Evolutionary conservation across 2,329 filamentous ascomycete species (phyloP).

Genomic region (Cladorrhinum sp.): DNA sequence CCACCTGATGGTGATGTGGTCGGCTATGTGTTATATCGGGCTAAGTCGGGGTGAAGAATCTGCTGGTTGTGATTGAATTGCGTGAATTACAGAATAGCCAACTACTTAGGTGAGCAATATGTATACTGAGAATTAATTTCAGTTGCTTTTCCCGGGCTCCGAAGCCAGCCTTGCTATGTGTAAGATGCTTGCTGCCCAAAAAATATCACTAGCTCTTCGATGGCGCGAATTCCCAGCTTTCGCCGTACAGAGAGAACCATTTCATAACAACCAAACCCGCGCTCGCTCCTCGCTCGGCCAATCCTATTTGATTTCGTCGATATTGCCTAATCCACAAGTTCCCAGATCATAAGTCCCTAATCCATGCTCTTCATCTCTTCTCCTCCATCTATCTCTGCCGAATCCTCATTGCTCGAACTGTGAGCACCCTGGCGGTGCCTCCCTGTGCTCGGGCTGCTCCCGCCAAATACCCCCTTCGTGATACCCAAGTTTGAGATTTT

Average conservation of each 20-base stretch:
- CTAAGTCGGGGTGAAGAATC: too few species aligned
- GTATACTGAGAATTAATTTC: neutral
- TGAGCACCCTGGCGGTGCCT: constrained; percentile 13
- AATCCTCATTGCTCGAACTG: neutral
- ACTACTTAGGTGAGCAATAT: neutral
- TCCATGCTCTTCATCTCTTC: constrained; percentile 30
- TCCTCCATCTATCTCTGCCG: constrained; percentile 14
- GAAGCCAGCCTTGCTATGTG: neutral
- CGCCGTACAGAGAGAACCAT: neutral
- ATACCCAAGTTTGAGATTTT: constrained; percentile 48
- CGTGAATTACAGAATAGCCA: too few species aligned
- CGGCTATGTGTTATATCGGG: too few species aligned
- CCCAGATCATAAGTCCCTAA: neutral
- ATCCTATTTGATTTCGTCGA: too few species aligned
- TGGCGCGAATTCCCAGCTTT: neutral
- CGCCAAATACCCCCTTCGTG: constrained; percentile 39
- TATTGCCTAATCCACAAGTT: too few species aligned
- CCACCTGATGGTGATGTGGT: too few species aligned
- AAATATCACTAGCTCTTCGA: neutral
- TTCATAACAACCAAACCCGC: neutral
- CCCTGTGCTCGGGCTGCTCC: constrained; percentile 14
- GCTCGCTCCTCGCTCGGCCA: neutral
- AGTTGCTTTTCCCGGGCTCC: neutral
- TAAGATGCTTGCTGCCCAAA: neutral
- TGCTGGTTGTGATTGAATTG: neutral